Evolutionary conservation across 2,329 filamentous ascomycete species (phyloP).

Genomic region (Botrytis cinerea): DNA sequence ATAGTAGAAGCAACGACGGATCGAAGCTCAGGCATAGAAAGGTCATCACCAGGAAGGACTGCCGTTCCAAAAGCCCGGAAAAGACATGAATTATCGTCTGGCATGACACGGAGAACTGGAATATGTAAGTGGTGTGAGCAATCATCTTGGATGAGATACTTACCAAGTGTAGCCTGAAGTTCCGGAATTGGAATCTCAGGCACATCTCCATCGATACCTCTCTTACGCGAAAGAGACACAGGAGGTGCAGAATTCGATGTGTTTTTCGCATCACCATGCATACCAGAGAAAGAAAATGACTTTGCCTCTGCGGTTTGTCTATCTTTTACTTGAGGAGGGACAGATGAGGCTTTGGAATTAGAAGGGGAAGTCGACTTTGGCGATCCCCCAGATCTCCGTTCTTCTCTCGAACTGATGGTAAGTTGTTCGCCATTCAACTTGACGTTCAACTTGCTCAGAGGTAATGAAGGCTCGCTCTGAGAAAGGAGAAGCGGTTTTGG

Average conservation of each 20-base stretch:
- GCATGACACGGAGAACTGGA: slow-evolving; percentile 85
- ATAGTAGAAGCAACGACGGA: slow-evolving; percentile 79
- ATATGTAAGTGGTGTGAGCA: slow-evolving; percentile 10
- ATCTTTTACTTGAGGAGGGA: background rate
- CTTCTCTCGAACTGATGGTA: slow-evolving; percentile 49
- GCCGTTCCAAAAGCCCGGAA: slow-evolving; percentile 86
- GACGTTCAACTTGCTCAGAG: slow-evolving; percentile 57
- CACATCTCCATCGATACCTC: slow-evolving; percentile 38
- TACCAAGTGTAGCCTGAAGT: slow-evolving; percentile 55
- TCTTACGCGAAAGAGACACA: slow-evolving; percentile 37
- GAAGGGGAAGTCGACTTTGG: background rate
- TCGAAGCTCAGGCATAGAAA: slow-evolving; percentile 71
- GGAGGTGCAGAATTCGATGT: slow-evolving; percentile 24
- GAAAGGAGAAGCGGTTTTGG: slow-evolving; percentile 67
- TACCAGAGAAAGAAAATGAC: slow-evolving; percentile 28
- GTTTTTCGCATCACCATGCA: slow-evolving; percentile 17
- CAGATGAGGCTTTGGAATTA: background rate
- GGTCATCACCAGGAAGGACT: slow-evolving; percentile 62
- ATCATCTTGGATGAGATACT: slow-evolving; percentile 28
- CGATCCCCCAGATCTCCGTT: background rate
- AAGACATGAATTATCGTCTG: slow-evolving; percentile 92
- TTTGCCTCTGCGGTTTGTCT: slow-evolving; percentile 1
- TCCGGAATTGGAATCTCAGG: slow-evolving; percentile 48
- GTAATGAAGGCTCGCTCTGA: slow-evolving; percentile 47
- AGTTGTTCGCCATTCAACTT: slow-evolving; percentile 69